Base-by-base conservation (phyloP, 225 moss, liverwort and hornwort genomes). In the Rhytidiadelphus loreus region DNA sequence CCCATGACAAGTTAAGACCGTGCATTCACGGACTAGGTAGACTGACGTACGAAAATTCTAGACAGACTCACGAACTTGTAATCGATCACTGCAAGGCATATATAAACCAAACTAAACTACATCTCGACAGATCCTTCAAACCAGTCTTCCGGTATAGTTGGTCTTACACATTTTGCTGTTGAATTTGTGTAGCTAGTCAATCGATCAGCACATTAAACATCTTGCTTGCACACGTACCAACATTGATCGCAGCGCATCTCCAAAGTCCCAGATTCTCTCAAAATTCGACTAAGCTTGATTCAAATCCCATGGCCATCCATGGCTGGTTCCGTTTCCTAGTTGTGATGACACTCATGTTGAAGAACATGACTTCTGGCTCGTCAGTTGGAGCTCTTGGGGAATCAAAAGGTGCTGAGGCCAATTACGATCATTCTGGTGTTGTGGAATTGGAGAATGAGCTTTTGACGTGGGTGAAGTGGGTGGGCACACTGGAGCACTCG, bases 391-490 rank as follows among this genome's bases (percentile, higher is more conserved):
- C 30, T 39, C 21, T 43, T 11, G 53, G 50, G 39, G 62, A 84
- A 44, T 14, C 56, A n/a, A 41, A 58, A 41, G 19, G 28, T 39
- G 58, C 11, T 7, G 63, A 62, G 9, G 17, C 35, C 62, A 35
- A 48, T 35, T 35, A 43, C 32, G 59, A 83, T 39, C 4, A 30
- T 57, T 70, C 86, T 64, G 75, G 64, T 56, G 37, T 22, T 33
- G 35, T 32, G 53, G 32, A 58, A 11, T n/a, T 79, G 70, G 78
- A 91, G 85, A 83, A 70, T 46, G 69, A 93, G 81, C 88, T 93
- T 4, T 46, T 90, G 80, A 29, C 26, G 46, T 91, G 90, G 93
- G 91, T 91, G 90, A 85, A 88, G 77, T 68, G 90, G 85, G 74
- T 93, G 11, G 87, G 90, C 66, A 65, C 78, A 33, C 87, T 78